Evolutionary conservation across 2,329 filamentous ascomycete species (phyloP).

Genomic region (Ramularia endophylla): DNA sequence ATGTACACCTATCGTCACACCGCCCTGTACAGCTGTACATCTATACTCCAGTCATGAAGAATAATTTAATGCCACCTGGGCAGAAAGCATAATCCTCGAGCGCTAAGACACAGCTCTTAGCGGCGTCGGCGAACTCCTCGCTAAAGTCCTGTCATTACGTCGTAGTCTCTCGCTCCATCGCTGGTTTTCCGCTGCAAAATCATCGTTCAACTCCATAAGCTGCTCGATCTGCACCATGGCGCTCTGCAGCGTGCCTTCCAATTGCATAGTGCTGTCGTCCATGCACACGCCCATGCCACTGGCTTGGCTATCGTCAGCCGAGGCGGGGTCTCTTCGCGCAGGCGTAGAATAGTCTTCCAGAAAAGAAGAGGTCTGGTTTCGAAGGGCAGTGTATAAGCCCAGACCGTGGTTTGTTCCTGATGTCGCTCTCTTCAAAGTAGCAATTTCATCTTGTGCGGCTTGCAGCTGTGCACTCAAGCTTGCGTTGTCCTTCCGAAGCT

Average conservation of each 20-base stretch:
- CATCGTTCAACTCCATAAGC: constrained; percentile 30
- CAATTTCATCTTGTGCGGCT: constrained; percentile 12
- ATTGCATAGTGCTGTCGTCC: constrained; percentile 14
- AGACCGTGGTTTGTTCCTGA: too few relatives aligned
- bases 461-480: constrained; percentile 10
- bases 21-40: too few relatives aligned
- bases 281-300: constrained; percentile 2
- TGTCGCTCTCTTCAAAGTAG: constrained; percentile 2
- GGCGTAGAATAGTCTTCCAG: too few relatives aligned
- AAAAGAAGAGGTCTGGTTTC: too few relatives aligned
- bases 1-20: too few relatives aligned
- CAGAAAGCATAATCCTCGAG: too few relatives aligned
- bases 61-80: too few relatives aligned
- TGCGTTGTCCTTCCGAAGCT: constrained; percentile 16
- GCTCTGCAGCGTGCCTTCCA: constrained; percentile 30
- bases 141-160: neutral
- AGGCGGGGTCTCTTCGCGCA: neutral
- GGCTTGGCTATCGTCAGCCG: neutral
- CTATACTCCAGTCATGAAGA: too few relatives aligned
- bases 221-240: constrained; percentile 30
- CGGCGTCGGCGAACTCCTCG: constrained; percentile 8
- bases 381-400: too few relatives aligned
- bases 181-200: constrained; percentile 27
- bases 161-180: constrained; percentile 20
- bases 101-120: constrained; percentile 14